phyloP scores from a whole-genome alignment of 345 rosid genomes.

The Excoecaria agallocha region DNA sequence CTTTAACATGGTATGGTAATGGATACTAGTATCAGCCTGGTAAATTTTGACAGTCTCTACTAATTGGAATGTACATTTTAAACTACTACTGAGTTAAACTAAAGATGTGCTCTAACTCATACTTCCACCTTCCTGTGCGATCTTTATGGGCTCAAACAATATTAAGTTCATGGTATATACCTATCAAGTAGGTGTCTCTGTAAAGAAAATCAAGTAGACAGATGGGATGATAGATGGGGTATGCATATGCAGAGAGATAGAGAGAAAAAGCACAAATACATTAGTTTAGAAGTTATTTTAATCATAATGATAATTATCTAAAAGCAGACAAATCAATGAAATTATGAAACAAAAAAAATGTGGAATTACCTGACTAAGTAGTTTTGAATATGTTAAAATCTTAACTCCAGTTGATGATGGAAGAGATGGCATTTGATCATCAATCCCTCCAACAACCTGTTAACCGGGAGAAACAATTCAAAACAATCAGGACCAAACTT shows the following conservation, averaged over 20 bases:
- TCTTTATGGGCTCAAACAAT: background rate
- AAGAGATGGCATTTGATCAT: constrained; percentile 75
- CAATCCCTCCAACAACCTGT: constrained; percentile 92
- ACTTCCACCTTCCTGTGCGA: background rate
- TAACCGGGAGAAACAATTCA: constrained; percentile 22
- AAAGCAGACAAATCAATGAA: constrained; percentile 6
- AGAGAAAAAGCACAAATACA: no score
- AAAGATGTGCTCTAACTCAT: background rate
- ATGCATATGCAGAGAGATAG: no score
- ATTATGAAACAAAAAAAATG: constrained; percentile 13
- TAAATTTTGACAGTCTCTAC: background rate
- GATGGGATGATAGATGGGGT: no score
- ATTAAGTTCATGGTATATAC: background rate
- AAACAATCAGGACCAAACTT: constrained; percentile 1
- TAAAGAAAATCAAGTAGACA: background rate
- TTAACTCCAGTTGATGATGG: constrained; percentile 69
- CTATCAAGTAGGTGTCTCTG: background rate
- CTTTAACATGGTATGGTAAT: no score
- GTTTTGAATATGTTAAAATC: constrained; percentile 66
- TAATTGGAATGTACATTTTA: background rate
- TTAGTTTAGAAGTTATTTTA: no score
- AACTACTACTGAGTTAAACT: background rate
- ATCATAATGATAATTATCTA: background rate
- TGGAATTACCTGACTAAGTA: constrained; percentile 69
- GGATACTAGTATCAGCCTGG: no score